Base-by-base conservation (phyloP, 176 grass and related monocot species). In the Tillandsia fasciculata region DNA sequence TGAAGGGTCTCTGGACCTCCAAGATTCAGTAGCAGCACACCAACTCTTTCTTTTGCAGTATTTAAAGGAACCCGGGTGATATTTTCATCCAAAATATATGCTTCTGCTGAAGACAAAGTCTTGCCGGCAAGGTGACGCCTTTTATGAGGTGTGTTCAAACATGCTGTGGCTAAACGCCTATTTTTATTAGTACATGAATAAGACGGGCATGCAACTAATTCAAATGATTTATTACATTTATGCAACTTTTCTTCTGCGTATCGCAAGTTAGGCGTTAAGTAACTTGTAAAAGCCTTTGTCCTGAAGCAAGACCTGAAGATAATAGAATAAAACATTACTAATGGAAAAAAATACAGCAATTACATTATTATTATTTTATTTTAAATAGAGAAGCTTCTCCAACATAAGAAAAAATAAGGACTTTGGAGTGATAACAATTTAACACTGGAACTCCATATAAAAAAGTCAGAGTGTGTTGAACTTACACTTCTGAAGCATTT, bases 21-120 rank as follows among this genome's bases (percentile, higher is more conserved):
- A 70, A 99, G 94, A 70, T 99, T 99, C 72, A 93, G 64, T 18
- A 99, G 72, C n/a, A 99, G 85, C 56, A 99, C 94, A 65, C 94
- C 94, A 67, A 93, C 63, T 59, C 74, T 93, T 69, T 99, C 90
- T 80, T 88, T 70, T 18, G 14, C 22, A 52, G 29, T 54, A 83
- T 64, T 53, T 15, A 77, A 72, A 70, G 67, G 52, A 72, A 63
- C 74, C 12, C 22, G 64, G 49, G 50, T 59, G 29, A 74, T 26
- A 65, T 78, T 26, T 72, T 74, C 76, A 73, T 78, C 76, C 49
- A 72, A 85, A 70, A 67, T 75, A 42, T 12, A 75, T 65, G 74
- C 53, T 75, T 88, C 65, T 15, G 76, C 64, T 29, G 79, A 72
- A 70, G 61, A 72, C 28, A 49, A 50, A 7, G 82, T 80, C 29